Evolutionary conservation across 345 rosid genomes (phyloP).

Genomic region (rapeseed (Brassica napus)): DNA sequence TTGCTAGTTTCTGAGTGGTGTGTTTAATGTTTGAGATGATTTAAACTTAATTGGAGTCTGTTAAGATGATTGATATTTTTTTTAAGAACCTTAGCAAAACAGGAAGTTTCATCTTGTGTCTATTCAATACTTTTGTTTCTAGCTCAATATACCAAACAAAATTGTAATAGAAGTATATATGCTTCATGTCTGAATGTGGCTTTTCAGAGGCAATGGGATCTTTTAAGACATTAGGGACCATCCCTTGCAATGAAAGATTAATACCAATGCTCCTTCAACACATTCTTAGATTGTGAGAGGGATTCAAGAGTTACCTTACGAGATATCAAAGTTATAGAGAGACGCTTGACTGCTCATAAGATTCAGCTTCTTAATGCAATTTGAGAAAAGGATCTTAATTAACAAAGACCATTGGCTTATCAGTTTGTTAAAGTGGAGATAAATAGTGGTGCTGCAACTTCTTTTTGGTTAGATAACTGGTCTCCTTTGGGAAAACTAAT

Average conservation of each 20-base stretch:
- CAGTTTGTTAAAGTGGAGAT: too few relatives aligned
- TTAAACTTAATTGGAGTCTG: not conserved
- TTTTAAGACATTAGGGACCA: not conserved
- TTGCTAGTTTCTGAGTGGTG: not conserved
- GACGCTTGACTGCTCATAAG: not conserved
- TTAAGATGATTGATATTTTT: not conserved
- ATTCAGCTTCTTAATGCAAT: too few relatives aligned
- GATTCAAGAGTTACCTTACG: not conserved
- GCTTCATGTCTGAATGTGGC: not conserved
- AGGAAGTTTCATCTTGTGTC: not conserved
- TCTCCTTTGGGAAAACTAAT: slow-evolving; percentile 29
- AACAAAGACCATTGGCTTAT: not conserved
- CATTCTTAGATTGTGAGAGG: not conserved
- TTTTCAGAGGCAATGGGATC: not conserved
- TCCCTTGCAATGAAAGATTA: not conserved
- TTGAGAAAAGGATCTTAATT: not conserved
- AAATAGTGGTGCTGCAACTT: too few relatives aligned
- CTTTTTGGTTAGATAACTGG: slow-evolving; percentile 55
- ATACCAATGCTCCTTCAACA: not conserved
- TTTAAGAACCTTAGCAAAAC: not conserved
- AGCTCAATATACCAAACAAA: not conserved
- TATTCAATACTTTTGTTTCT: not conserved
- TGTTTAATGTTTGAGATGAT: not conserved
- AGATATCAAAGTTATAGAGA: not conserved
- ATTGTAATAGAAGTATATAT: not conserved